A percentile compares a stretch with the other conserved stretches of the same genome.
Conservation (phyloP, 805 yeast species). For the Candida gorgasii region DNA sequence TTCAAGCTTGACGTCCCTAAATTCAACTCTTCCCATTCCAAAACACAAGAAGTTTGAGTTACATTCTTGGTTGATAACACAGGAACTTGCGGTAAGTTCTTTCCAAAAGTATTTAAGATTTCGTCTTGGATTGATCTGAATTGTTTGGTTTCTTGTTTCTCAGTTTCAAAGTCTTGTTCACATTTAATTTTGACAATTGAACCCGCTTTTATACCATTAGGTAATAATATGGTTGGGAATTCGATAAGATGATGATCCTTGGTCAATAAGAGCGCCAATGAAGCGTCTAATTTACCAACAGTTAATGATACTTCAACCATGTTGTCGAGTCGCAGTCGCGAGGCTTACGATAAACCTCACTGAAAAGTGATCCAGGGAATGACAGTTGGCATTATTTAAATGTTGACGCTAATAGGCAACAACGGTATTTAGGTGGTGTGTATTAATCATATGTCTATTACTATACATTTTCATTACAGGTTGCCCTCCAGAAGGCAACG, state of each 20-base stretch:
- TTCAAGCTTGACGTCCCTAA: constrained; percentile 81
- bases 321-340: constrained; percentile 8
- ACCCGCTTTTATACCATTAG: constrained; percentile 89
- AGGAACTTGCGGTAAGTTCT: constrained; percentile 70
- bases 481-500: no score
- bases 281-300: constrained; percentile 94
- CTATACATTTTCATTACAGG: no score
- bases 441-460: no score
- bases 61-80: constrained; percentile 67
- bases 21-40: constrained; percentile 89
- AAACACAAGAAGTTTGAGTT: constrained; percentile 92
- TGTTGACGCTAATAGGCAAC: no score
- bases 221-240: constrained; percentile 91
- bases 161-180: constrained; percentile 71
- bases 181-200: constrained; percentile 85
- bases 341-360: no score
- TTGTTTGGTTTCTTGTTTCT: constrained; percentile 53
- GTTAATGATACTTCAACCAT: constrained; percentile 92
- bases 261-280: constrained; percentile 86
- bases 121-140: constrained; percentile 72
- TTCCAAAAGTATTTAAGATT: constrained; percentile 72
- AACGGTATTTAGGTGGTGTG: no score
- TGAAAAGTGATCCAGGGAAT: no score
- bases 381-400: no score
- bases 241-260: constrained; percentile 92